Conservation (phyloP, 768 basidiomycete species). For the Lyophyllum shimeji region DNA sequence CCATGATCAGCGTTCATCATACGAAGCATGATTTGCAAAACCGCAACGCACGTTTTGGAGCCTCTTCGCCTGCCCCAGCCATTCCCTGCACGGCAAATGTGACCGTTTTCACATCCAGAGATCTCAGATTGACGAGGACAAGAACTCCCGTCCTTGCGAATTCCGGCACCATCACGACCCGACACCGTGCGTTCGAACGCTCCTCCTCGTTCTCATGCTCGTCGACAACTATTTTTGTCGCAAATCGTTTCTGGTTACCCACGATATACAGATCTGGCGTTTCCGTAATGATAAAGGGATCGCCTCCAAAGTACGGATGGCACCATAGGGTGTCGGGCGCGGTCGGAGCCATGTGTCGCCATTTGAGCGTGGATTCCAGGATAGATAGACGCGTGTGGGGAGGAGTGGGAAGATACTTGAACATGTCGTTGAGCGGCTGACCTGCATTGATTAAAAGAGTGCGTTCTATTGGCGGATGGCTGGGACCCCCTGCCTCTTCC, state of each 20-base stretch:
- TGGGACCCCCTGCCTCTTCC: constrained; percentile 9
- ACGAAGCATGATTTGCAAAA: neutral
- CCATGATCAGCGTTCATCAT: neutral
- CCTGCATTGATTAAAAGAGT: constrained; percentile 86
- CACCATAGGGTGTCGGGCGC: constrained; percentile 99
- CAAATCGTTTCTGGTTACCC: constrained; percentile 88
- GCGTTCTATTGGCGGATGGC: constrained; percentile 32
- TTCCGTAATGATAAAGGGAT: constrained; percentile 87
- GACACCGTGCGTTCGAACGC: constrained; percentile 42
- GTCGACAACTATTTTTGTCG: constrained; percentile 62
- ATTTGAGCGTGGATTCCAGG: constrained; percentile 77
- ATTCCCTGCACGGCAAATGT: constrained; percentile 54
- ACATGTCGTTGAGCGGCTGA: constrained; percentile 93
- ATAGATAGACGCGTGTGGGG: constrained; percentile 73
- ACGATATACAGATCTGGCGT: constrained; percentile 90
- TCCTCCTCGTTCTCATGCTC: constrained; percentile 31
- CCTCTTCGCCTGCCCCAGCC: constrained; percentile 29
- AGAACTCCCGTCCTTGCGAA: constrained; percentile 79
- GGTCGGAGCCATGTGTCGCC: constrained; percentile 98
- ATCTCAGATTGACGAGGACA: constrained; percentile 77
- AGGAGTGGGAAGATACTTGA: constrained; percentile 81
- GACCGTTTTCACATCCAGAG: constrained; percentile 66
- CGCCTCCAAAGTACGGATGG: constrained; percentile 83
- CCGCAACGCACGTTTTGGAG: constrained; percentile 12
- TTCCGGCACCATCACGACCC: constrained; percentile 78